These are phyloP conservation scores for Septoria petroselini DNA, from an alignment of 2,329 filamentous ascomycete genomes.

Conservation along the genomic window DNA sequence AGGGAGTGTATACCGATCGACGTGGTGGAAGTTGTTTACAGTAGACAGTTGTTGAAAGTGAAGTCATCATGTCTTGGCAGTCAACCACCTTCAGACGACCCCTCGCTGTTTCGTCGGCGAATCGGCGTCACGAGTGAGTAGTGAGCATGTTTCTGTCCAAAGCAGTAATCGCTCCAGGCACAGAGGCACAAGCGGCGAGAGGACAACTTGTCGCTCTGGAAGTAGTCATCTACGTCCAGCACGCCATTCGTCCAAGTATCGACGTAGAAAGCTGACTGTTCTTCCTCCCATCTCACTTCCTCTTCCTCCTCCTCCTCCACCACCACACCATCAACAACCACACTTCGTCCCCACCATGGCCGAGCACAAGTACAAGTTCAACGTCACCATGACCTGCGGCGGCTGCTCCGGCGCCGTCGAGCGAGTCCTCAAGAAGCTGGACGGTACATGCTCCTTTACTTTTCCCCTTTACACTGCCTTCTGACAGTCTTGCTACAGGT, in stretches of 20 bases:
- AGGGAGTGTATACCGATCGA: not conserved
- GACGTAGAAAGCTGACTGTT: no score
- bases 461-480: not conserved
- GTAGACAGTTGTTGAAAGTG: not conserved
- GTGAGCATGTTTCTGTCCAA: conserved; percentile 15
- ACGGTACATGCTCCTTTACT: conserved; percentile 15
- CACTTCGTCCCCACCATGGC: conserved; percentile 54
- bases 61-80: conserved; percentile 6
- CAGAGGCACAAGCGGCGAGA: not conserved
- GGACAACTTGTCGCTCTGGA: conserved; percentile 2
- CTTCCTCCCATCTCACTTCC: no score
- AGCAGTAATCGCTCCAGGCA: conserved; percentile 8
- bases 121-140: not conserved
- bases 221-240: not conserved
- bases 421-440: conserved; percentile 77
- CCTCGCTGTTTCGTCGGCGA: not conserved
- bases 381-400: conserved; percentile 88
- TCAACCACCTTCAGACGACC: no score
- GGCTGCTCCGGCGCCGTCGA: conserved; percentile 95
- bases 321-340: not conserved
- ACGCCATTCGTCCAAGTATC: conserved; percentile 7
- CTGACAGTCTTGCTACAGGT: conserved; percentile 51
- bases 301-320: not conserved
- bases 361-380: conserved; percentile 91
- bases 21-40: not conserved